phyloP scores from a whole-genome alignment of 805 yeast species.

The Starmerella powellii region DNA sequence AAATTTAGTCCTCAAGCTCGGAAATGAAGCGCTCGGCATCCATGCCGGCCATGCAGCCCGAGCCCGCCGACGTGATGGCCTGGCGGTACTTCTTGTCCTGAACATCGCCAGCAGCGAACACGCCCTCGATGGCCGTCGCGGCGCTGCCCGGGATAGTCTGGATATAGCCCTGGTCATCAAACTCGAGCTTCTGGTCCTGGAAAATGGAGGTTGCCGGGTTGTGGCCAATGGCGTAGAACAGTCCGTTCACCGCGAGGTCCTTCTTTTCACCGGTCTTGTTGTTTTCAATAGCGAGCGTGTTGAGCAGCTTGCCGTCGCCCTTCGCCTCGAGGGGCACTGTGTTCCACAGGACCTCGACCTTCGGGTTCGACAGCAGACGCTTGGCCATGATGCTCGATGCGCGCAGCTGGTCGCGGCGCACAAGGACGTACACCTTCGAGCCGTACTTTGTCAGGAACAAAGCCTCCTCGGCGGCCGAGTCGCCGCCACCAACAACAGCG shows the following conservation, averaged over 20 bases:
- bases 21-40: conserved; percentile 80
- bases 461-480: conserved; percentile 99
- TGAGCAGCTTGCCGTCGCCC: conserved; percentile 83
- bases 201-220: conserved; percentile 85
- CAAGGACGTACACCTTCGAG: conserved; percentile 84
- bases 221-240: conserved; percentile 97
- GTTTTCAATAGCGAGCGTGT: conserved; percentile 53
- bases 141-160: conserved; percentile 84
- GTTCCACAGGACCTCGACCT: conserved; percentile 82
- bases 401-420: conserved; percentile 86
- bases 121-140: conserved; percentile 73
- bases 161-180: conserved; percentile 82
- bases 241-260: conserved; percentile 73
- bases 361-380: conserved; percentile 72
- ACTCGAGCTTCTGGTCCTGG: conserved; percentile 53
- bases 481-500: conserved; percentile 98
- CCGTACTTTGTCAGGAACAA: conserved; percentile 93
- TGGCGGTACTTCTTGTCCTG: conserved; percentile 96
- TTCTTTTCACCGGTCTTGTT: conserved; percentile 54
- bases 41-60: conserved; percentile 98
- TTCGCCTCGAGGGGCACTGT: conserved; percentile 76
- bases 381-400: conserved; percentile 96
- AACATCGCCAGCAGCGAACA: conserved; percentile 98
- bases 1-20: conserved; percentile 33
- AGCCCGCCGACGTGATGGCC: conserved; percentile 98